These are phyloP conservation scores for Serendipita sp. DNA, from an alignment of 768 basidiomycete genomes.

Conservation along the genomic window DNA sequence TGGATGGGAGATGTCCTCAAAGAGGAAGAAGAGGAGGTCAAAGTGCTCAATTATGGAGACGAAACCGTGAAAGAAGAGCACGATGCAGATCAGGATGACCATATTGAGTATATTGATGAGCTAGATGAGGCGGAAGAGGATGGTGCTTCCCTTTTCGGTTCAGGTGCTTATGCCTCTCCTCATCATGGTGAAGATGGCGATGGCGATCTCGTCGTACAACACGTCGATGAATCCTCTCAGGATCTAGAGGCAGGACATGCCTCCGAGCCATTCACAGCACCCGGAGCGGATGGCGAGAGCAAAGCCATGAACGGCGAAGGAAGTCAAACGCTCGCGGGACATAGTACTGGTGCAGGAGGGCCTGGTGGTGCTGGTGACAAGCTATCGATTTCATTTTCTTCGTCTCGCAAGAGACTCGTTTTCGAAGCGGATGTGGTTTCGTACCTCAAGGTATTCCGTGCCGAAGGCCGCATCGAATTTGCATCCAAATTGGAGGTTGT, in stretches of 20 bases:
- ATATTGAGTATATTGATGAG: slow-evolving; percentile 7
- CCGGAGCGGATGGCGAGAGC: neutral
- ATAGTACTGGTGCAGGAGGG: neutral
- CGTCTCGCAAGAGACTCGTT: slow-evolving; percentile 70
- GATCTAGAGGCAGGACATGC: slow-evolving; percentile 10
- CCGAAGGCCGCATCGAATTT: slow-evolving; percentile 77
- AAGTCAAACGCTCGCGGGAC: neutral
- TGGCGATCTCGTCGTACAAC: slow-evolving; percentile 17
- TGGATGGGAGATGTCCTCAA: neutral
- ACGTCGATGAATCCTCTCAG: slow-evolving; percentile 19
- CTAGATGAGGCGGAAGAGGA: slow-evolving; percentile 8
- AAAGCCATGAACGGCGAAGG: neutral
- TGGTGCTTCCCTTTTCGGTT: neutral
- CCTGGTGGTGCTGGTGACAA: neutral
- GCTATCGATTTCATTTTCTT: slow-evolving; percentile 90
- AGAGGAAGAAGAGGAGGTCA: neutral
- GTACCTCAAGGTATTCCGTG: slow-evolving; percentile 59
- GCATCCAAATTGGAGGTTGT: slow-evolving; percentile 37
- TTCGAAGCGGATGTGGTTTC: slow-evolving; percentile 81
- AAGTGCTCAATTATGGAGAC: neutral
- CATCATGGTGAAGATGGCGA: slow-evolving; percentile 14
- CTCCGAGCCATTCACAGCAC: slow-evolving; percentile 5
- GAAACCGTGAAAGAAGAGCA: neutral
- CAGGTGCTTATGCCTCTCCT: slow-evolving; percentile 9
- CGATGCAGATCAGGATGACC: slow-evolving; percentile 9